Evolutionary conservation across 2,329 filamentous ascomycete genomes (phyloP).

Genomic region (Fusarium falciforme): DNA sequence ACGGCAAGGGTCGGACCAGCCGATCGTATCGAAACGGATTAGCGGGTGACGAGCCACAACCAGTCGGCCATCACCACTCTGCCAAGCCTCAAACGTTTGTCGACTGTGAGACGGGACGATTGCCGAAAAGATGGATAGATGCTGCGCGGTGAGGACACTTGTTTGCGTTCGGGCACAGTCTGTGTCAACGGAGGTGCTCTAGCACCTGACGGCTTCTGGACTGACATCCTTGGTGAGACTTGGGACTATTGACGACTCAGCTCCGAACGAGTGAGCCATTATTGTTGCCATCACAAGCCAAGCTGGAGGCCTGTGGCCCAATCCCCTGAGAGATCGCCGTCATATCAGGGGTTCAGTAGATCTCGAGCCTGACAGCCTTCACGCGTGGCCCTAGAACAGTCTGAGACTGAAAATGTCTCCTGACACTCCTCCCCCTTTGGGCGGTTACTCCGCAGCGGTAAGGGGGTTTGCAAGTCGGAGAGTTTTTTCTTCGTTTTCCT

Average conservation of each 20-base stretch:
- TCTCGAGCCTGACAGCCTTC: constrained; percentile 22
- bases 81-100: constrained; percentile 39
- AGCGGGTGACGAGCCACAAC: constrained; percentile 34
- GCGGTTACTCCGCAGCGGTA: constrained; percentile 20
- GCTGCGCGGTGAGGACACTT: constrained; percentile 3
- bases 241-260: constrained; percentile 19
- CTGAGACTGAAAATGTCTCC: constrained; percentile 23
- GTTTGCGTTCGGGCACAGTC: constrained; percentile 8
- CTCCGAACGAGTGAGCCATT: constrained; percentile 16
- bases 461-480: constrained; percentile 8
- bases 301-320: constrained; percentile 19
- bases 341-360: constrained; percentile 32
- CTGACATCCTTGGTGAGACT: constrained; percentile 19
- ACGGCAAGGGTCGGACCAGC: constrained; percentile 30
- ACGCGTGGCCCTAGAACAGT: constrained; percentile 12
- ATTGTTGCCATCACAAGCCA: constrained; percentile 24
- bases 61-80: constrained; percentile 35
- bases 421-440: constrained; percentile 31
- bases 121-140: constrained; percentile 26
- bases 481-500: constrained; percentile 22
- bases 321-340: constrained; percentile 35
- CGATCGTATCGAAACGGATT: constrained; percentile 39
- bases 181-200: constrained; percentile 18
- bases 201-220: constrained; percentile 1
- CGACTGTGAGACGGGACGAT: constrained; percentile 32